Evolutionary conservation across 176 grass and related monocot species (phyloP), one percentile per base, ranked within the genome.

Genomic region (Melocanna baccifera): DNA sequence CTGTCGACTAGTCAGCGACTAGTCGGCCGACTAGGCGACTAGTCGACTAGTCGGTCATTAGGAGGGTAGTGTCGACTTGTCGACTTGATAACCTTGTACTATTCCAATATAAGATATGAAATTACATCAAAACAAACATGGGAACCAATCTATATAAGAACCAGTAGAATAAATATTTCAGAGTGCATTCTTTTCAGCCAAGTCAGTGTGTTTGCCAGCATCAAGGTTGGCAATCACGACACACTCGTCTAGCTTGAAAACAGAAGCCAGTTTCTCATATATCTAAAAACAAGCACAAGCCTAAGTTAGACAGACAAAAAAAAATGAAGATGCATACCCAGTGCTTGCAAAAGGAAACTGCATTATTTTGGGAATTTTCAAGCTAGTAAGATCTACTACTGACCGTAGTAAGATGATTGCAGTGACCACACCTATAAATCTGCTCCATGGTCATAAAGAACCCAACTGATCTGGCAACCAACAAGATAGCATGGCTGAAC

Each of bases 371-470:
- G 65, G 63, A 82, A 78, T 71, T 78, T 63, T 76, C 18, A 85
- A 55, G 58, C 20, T 75, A 64, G 12, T 59, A 41, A 81, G 45
- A 76, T 77, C 8, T 70, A 79, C 18, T 69, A 91, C 92, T 94
- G 82, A 98, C 95, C 77, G 92, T 92, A 77, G 92, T 92, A 91
- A 98, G 92, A 86, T 88, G 82, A 83, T 98, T 98, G 87, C 95
- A 98, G 73, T 98, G 95, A 79, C 95, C 95, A 56, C 95, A 98
- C 95, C 92, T 98, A 73, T 77, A 65, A 77, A 79, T n/a, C n/a
- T n/a, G n/a, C n/a, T n/a, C n/a, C n/a, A n/a, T n/a, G n/a, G n/a
- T n/a, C n/a, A n/a, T n/a, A n/a, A n/a, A n/a, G n/a, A n/a, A n/a
- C n/a, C n/a, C n/a, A n/a, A n/a, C n/a, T n/a, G n/a, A n/a, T n/a